Conservation (phyloP, 257 asterid genomes). For the Striga asiatica region DNA sequence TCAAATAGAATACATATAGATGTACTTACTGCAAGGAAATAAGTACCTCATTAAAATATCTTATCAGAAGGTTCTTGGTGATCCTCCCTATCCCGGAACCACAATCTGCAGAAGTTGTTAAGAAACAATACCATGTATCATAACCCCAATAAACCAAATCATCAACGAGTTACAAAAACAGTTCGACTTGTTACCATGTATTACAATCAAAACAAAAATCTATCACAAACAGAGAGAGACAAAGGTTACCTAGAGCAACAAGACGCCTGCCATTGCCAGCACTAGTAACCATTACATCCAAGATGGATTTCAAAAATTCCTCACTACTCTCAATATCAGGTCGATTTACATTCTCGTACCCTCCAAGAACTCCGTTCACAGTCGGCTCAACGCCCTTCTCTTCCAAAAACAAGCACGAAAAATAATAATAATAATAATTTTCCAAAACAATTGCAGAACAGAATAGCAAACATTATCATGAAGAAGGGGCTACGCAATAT, state of each 20-base stretch:
- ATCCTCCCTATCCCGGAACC: slow-evolving; percentile 96
- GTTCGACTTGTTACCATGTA: no score
- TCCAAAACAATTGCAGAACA: not conserved
- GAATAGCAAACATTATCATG: not conserved
- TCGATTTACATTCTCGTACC: slow-evolving; percentile 67
- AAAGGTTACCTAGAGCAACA: slow-evolving; percentile 65
- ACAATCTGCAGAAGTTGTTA: slow-evolving; percentile 51
- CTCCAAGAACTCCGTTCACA: slow-evolving; percentile 93
- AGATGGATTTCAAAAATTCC: slow-evolving; percentile 51
- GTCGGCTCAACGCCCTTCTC: slow-evolving; percentile 90
- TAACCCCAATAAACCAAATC: not conserved
- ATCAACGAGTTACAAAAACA: no score
- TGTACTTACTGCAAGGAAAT: not conserved
- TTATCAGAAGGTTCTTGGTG: slow-evolving; percentile 70
- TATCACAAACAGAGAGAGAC: not conserved
- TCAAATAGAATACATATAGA: not conserved
- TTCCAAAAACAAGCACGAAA: slow-evolving; percentile 1
- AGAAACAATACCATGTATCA: not conserved
- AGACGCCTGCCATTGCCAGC: slow-evolving; percentile 49
- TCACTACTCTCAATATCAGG: slow-evolving; percentile 74
- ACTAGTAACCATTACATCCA: slow-evolving; percentile 56
- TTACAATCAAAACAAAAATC: not conserved
- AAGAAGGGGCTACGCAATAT: not conserved
- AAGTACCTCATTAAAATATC: slow-evolving; percentile 75
- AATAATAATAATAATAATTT: not conserved